These are phyloP conservation scores for Plectosphaerella sp. DNA, from an alignment of 2,329 filamentous ascomycete species.

Conservation along the genomic window DNA sequence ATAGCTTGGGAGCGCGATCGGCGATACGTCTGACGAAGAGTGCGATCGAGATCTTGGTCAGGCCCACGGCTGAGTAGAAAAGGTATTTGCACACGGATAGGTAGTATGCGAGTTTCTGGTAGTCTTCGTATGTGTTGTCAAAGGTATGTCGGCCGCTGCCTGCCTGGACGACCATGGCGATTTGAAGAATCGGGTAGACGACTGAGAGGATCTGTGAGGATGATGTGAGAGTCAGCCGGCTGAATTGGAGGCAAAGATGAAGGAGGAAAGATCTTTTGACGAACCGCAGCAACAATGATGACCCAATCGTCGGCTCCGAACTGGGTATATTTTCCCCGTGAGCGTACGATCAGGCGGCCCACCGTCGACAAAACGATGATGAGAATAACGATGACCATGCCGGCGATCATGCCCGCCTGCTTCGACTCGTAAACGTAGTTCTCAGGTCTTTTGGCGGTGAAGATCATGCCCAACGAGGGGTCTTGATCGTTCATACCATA, in stretches of 20 bases:
- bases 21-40: constrained; percentile 30
- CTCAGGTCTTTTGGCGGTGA: constrained; percentile 11
- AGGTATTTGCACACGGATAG: constrained; percentile 15
- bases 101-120: constrained; percentile 17
- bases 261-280: constrained; percentile 2
- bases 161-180: constrained; percentile 18
- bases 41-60: constrained; percentile 30
- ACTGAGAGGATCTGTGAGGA: constrained; percentile 14
- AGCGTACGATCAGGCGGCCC: constrained; percentile 16
- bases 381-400: constrained; percentile 21
- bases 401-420: constrained; percentile 18
- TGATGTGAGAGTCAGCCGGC: neutral
- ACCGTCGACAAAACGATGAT: constrained; percentile 21
- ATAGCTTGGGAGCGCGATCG: constrained; percentile 18
- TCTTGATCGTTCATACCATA: constrained; percentile 12
- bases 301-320: constrained; percentile 27
- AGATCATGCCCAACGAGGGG: constrained; percentile 12
- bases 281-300: constrained; percentile 24
- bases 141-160: constrained; percentile 21
- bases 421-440: constrained; percentile 16
- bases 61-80: constrained; percentile 23
- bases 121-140: constrained; percentile 26
- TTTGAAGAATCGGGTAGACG: constrained; percentile 20
- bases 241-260: neutral
- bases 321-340: constrained; percentile 18